phyloP scores from a whole-genome alignment of 2,329 filamentous ascomycete species.

The Paecilomyces niveus region DNA sequence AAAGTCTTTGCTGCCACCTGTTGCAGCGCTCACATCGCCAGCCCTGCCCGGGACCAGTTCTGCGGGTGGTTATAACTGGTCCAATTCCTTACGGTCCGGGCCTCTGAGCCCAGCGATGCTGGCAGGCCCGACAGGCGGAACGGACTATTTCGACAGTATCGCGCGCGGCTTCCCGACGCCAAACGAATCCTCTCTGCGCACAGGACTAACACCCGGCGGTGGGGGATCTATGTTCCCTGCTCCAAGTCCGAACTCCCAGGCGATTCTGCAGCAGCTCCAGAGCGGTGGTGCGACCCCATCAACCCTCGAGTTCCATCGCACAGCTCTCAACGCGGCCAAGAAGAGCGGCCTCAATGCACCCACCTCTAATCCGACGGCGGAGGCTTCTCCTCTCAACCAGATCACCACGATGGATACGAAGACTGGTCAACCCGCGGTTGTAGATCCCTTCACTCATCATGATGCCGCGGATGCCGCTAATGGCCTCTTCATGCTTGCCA shows the following conservation, averaged over 20 bases:
- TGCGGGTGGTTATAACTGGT: slow-evolving; percentile 68
- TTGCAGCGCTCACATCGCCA: slow-evolving; percentile 85
- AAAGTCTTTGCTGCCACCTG: slow-evolving; percentile 73
- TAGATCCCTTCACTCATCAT: slow-evolving; percentile 74
- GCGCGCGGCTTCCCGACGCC: slow-evolving; percentile 85
- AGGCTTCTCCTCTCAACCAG: slow-evolving; percentile 28
- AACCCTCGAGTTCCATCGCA: slow-evolving; percentile 90
- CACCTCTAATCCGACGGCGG: slow-evolving; percentile 37
- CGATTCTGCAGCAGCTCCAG: slow-evolving; percentile 70
- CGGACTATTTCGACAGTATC: slow-evolving; percentile 85
- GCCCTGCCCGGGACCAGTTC: slow-evolving; percentile 70
- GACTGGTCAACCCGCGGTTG: slow-evolving; percentile 39
- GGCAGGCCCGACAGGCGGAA: slow-evolving; percentile 61
- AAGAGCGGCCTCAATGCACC: slow-evolving; percentile 41
- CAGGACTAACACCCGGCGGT: slow-evolving; percentile 86
- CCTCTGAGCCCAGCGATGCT: slow-evolving; percentile 97
- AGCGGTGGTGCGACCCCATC: slow-evolving; percentile 80
- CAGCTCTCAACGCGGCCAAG: slow-evolving; percentile 73
- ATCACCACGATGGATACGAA: slow-evolving; percentile 38
- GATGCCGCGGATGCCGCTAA: slow-evolving; percentile 92
- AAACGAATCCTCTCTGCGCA: slow-evolving; percentile 89
- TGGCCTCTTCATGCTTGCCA: slow-evolving; percentile 82
- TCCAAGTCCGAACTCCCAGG: slow-evolving; percentile 78
- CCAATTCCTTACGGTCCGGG: slow-evolving; percentile 79
- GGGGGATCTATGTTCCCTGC: slow-evolving; percentile 96